Percentiles rank a stretch among this genome's conserved stretches.
These are phyloP conservation scores for Aspergillus luchuensis DNA, from an alignment of 2,329 filamentous ascomycete species.

Conservation along the genomic window DNA sequence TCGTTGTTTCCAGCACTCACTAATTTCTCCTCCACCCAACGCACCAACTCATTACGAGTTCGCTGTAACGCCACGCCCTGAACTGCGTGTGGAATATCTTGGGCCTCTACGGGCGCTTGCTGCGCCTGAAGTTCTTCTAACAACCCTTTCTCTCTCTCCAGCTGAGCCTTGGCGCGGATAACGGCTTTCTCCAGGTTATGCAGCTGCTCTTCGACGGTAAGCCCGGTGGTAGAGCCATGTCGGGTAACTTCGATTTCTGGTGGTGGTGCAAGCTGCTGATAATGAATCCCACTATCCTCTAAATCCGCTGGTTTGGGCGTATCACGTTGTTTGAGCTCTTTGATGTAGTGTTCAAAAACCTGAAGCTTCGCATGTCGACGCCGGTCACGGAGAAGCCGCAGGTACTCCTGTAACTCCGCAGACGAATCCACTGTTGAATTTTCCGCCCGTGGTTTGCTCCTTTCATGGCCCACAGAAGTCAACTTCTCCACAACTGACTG, in stretches of 20 bases:
- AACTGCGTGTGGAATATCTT: slow-evolving; percentile 15
- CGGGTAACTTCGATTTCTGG: slow-evolving; percentile 20
- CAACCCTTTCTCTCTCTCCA: slow-evolving; percentile 39
- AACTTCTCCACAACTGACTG: slow-evolving; percentile 37
- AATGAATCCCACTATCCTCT: slow-evolving; percentile 19
- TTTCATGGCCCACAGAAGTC: slow-evolving; percentile 30
- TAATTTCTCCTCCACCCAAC: slow-evolving; percentile 55
- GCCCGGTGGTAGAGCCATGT: slow-evolving; percentile 14
- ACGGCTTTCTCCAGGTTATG: slow-evolving; percentile 44
- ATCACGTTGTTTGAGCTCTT: slow-evolving; percentile 41
- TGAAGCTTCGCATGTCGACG: background rate
- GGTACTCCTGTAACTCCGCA: slow-evolving; percentile 42
- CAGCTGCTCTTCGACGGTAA: slow-evolving; percentile 36
- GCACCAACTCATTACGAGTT: slow-evolving; percentile 52
- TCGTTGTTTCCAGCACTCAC: slow-evolving; percentile 38
- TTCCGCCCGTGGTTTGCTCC: slow-evolving; percentile 21
- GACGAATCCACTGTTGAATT: slow-evolving; percentile 22
- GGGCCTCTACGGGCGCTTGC: slow-evolving; percentile 17
- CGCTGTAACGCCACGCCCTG: slow-evolving; percentile 44
- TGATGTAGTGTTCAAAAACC: slow-evolving; percentile 33
- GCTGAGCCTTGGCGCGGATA: slow-evolving; percentile 38
- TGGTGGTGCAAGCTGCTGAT: slow-evolving; percentile 18
- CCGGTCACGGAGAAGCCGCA: slow-evolving; percentile 31
- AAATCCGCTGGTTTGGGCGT: slow-evolving; percentile 24
- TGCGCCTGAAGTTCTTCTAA: slow-evolving; percentile 36